Evolutionary conservation across 202 grass and related monocot genomes (phyloP).

Genomic region (Panicum virgatum): DNA sequence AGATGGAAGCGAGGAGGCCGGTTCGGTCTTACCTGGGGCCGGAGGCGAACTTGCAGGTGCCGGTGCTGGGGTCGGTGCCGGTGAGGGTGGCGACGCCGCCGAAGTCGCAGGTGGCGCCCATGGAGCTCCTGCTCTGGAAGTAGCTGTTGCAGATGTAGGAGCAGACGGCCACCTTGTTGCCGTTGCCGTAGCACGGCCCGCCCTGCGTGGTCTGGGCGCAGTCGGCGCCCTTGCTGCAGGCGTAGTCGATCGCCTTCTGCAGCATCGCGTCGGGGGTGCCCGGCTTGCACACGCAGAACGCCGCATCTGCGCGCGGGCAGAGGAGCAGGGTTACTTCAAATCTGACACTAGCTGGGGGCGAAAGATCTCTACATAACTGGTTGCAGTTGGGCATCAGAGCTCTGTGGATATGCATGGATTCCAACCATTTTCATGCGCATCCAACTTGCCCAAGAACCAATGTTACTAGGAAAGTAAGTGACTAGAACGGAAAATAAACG

Average conservation of each 20-base stretch:
- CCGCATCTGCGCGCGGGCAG: slow-evolving; percentile 41
- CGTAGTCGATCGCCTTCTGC: slow-evolving; percentile 86
- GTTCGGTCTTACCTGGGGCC: neutral
- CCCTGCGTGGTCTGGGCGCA: slow-evolving; percentile 49
- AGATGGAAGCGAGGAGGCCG: no score
- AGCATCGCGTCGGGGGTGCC: slow-evolving; percentile 37
- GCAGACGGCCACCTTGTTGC: slow-evolving; percentile 54
- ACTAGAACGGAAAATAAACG: no score
- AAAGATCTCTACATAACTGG: no score
- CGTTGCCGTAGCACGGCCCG: slow-evolving; percentile 51
- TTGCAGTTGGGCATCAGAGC: no score
- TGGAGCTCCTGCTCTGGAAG: slow-evolving; percentile 65
- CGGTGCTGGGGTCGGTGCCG: slow-evolving; percentile 56
- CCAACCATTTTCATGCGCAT: no score
- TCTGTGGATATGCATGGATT: no score
- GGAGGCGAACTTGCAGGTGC: slow-evolving; percentile 49
- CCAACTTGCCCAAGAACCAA: no score
- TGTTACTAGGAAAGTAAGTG: no score
- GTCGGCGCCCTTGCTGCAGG: slow-evolving; percentile 80
- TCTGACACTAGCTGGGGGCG: neutral
- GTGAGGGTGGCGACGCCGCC: slow-evolving; percentile 50
- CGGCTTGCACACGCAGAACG: slow-evolving; percentile 67
- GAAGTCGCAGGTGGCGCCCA: slow-evolving; percentile 75
- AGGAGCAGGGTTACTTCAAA: neutral
- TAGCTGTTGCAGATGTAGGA: slow-evolving; percentile 84